phyloP scores from a whole-genome alignment of 495 filamentous ascomycete species.

The Podospora fimiseda region DNA sequence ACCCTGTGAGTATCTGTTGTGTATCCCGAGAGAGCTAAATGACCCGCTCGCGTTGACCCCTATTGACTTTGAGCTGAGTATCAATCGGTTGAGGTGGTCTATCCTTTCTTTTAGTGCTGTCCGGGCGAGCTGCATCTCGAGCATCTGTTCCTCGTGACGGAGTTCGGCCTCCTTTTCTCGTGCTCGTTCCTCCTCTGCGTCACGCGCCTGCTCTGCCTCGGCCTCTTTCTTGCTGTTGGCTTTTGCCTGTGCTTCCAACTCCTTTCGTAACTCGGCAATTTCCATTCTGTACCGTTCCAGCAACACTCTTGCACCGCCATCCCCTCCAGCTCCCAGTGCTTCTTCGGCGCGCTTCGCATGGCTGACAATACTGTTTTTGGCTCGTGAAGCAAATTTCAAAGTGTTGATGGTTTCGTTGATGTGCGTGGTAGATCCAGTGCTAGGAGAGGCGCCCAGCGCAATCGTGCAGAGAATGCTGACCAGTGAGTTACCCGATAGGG shows the following conservation, averaged over 20 bases:
- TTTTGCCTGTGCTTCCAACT: constrained; percentile 73
- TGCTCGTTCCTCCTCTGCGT: constrained; percentile 58
- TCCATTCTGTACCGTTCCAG: constrained; percentile 93
- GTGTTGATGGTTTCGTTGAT: constrained; percentile 90
- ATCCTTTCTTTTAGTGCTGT: constrained; percentile 96
- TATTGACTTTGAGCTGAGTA: constrained; percentile 88
- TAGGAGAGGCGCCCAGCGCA: constrained; percentile 64
- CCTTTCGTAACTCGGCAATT: constrained; percentile 71
- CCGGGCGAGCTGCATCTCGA: constrained; percentile 94
- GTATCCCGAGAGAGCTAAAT: constrained; percentile 64
- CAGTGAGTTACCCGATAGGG: constrained; percentile 85
- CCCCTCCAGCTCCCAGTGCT: constrained; percentile 65
- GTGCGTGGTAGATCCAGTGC: constrained; percentile 58
- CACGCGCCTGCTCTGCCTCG: constrained; percentile 54
- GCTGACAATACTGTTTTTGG: constrained; percentile 96
- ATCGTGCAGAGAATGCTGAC: constrained; percentile 97
- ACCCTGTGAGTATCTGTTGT: constrained; percentile 56
- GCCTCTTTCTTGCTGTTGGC: constrained; percentile 54
- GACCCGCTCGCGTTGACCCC: constrained; percentile 78
- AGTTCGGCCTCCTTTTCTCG: constrained; percentile 74
- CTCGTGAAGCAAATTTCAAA: constrained; percentile 90
- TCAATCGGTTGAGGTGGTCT: constrained; percentile 92
- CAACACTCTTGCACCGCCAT: constrained; percentile 77
- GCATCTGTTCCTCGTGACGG: constrained; percentile 92
- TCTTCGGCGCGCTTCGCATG: constrained; percentile 95